A percentile compares a stretch with the other conserved stretches of the same genome.
phyloP scores from a whole-genome alignment of 2,329 filamentous ascomycete genomes.

The Colletotrichum caudatum region DNA sequence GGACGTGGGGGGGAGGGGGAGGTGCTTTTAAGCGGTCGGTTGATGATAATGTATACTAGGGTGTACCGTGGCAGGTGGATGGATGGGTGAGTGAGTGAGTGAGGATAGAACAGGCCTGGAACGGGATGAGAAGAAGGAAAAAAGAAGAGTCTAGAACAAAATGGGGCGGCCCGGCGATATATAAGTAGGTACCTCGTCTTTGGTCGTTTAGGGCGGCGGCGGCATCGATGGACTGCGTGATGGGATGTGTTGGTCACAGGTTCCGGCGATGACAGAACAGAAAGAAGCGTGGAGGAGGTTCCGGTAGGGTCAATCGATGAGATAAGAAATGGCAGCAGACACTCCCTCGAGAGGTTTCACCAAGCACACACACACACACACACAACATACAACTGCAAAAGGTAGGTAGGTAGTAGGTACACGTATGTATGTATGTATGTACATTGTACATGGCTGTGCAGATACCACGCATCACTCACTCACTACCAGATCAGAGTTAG shows the following conservation, averaged over 20 bases:
- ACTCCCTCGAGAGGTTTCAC: slow-evolving; percentile 31
- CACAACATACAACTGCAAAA: not conserved
- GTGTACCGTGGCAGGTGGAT: slow-evolving; percentile 17
- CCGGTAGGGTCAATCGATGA: slow-evolving; percentile 28
- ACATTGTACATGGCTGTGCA: not conserved
- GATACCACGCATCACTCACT: not conserved
- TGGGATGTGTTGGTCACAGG: slow-evolving; percentile 40
- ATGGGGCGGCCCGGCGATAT: slow-evolving; percentile 33
- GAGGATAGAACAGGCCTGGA: slow-evolving; percentile 38
- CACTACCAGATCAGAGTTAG: too few species aligned
- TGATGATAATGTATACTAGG: slow-evolving; percentile 31
- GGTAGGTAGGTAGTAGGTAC: not conserved
- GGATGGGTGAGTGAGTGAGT: slow-evolving; percentile 36
- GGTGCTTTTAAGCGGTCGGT: slow-evolving; percentile 8
- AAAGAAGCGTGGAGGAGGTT: slow-evolving; percentile 33
- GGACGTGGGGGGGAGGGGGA: not conserved
- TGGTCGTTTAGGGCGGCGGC: slow-evolving; percentile 24
- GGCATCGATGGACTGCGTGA: slow-evolving; percentile 35
- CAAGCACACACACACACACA: slow-evolving; percentile 10
- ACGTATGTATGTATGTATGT: not conserved
- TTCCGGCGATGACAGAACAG: slow-evolving; percentile 40
- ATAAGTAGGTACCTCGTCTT: slow-evolving; percentile 37
- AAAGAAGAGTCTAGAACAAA: slow-evolving; percentile 33
- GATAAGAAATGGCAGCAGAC: slow-evolving; percentile 37
- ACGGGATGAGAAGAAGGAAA: not conserved